phyloP scores from a whole-genome alignment of 352 stramenopile genomes.

The Phytophthora ramorum region DNA sequence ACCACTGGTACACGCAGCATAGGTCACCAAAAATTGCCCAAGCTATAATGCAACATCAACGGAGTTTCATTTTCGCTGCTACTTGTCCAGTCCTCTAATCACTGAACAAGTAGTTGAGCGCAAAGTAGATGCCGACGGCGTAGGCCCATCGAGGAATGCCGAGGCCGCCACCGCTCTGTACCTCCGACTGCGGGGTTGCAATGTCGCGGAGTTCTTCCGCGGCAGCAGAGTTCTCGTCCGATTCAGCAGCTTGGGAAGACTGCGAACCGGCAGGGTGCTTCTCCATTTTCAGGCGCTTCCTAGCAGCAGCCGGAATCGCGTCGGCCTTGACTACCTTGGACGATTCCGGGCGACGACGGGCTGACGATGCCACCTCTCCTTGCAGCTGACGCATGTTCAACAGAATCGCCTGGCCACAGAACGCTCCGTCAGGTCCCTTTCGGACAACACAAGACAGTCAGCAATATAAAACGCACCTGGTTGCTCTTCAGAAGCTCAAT shows the following conservation, averaged over 20 bases:
- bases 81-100: constrained; percentile 22
- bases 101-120: constrained; percentile 71
- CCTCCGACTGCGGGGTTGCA: constrained; percentile 50
- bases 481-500: constrained; percentile 86
- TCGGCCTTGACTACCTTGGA: constrained; percentile 49
- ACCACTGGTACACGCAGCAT: too few relatives aligned
- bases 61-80: neutral
- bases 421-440: neutral
- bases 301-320: constrained; percentile 54
- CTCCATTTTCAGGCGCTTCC: constrained; percentile 73
- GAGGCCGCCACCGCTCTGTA: constrained; percentile 52
- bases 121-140: constrained; percentile 72
- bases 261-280: constrained; percentile 44
- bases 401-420: constrained; percentile 61
- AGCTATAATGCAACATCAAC: neutral
- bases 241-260: constrained; percentile 9
- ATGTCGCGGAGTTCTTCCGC: constrained; percentile 51
- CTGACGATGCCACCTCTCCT: constrained; percentile 72
- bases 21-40: too few relatives aligned
- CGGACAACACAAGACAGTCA: neutral
- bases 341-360: constrained; percentile 51
- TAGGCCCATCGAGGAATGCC: constrained; percentile 75
- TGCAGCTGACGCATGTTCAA: constrained; percentile 82
- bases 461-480: constrained; percentile 42
- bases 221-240: constrained; percentile 35